Percentiles rank a stretch among this genome's conserved stretches.
phyloP scores from a whole-genome alignment of 2,329 filamentous ascomycete species.

The Hortaea werneckii region DNA sequence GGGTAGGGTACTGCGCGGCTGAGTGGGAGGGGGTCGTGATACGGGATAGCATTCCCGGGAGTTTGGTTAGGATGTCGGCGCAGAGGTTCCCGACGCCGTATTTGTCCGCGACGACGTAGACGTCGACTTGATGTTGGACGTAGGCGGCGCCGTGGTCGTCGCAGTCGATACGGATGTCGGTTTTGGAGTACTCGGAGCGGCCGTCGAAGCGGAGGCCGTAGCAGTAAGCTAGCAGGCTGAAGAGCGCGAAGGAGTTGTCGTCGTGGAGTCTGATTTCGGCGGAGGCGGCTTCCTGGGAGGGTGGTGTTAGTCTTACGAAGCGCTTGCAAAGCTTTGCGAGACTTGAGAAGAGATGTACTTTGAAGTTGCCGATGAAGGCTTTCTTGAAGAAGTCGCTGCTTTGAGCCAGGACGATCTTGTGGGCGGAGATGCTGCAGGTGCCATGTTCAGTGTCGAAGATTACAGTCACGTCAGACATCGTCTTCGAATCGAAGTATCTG shows the following conservation, averaged over 20 bases:
- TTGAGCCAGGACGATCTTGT: constrained; percentile 2
- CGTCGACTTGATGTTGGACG: background rate
- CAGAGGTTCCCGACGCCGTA: constrained; percentile 3
- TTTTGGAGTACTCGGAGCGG: background rate
- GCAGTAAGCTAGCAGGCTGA: background rate
- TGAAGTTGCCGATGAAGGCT: constrained; percentile 2
- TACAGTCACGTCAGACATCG: constrained; percentile 2
- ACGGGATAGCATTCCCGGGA: background rate
- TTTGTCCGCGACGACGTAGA: constrained; percentile 4
- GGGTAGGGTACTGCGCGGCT: background rate
- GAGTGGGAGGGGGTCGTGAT: background rate
- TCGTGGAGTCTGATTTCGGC: constrained; percentile 1
- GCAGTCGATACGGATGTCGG: background rate
- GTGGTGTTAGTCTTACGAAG: background rate
- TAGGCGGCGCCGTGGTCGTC: background rate
- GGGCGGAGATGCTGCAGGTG: background rate
- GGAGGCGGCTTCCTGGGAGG: constrained; percentile 1
- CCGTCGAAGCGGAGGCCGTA: constrained; percentile 4
- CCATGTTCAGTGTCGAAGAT: background rate
- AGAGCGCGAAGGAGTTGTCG: constrained; percentile 3
- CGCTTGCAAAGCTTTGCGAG: background rate
- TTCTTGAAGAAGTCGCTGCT: constrained; percentile 3
- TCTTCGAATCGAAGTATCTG: background rate
- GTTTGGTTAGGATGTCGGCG: background rate
- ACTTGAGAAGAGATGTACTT: background rate